phyloP scores from a whole-genome alignment of 495 filamentous ascomycete species.

The Penicillium arizonense region DNA sequence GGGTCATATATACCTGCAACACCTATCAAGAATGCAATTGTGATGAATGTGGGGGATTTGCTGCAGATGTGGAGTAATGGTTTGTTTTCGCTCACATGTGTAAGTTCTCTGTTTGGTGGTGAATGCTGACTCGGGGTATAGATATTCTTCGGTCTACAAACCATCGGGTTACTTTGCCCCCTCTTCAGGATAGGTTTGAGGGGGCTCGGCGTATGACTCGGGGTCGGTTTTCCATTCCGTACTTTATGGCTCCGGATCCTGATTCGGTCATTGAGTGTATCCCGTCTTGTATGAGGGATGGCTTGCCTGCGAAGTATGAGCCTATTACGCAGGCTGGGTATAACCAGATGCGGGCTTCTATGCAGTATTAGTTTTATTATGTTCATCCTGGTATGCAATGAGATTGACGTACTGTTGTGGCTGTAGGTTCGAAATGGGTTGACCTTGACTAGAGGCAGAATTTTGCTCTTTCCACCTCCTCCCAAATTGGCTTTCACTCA shows the following conservation, averaged over 20 bases:
- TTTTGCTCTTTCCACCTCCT: not conserved
- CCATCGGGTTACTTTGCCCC: constrained; percentile 51
- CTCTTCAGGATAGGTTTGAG: constrained; percentile 30
- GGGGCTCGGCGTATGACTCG: constrained; percentile 46
- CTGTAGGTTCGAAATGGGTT: too few species aligned
- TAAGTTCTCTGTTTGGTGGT: not conserved
- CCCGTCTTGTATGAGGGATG: constrained; percentile 42
- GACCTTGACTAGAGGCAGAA: not conserved
- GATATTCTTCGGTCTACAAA: constrained; percentile 55
- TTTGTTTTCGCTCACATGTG: constrained; percentile 17
- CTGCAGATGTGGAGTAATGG: constrained; percentile 62
- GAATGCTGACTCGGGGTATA: constrained; percentile 9
- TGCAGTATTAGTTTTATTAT: constrained; percentile 38
- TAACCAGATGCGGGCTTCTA: constrained; percentile 48
- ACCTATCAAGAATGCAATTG: constrained; percentile 48
- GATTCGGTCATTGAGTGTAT: constrained; percentile 56
- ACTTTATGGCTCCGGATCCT: constrained; percentile 57
- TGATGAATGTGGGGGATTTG: constrained; percentile 61
- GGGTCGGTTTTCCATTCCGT: constrained; percentile 61
- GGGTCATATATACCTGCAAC: constrained; percentile 53
- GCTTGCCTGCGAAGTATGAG: constrained; percentile 48
- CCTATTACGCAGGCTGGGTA: constrained; percentile 53
- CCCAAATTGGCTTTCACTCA: too few species aligned
- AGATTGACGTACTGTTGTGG: not conserved
- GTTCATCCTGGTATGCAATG: not conserved